Evolutionary conservation across 2,329 filamentous ascomycete genomes (phyloP).

Genomic region (Aspergillus quadrilineatus): DNA sequence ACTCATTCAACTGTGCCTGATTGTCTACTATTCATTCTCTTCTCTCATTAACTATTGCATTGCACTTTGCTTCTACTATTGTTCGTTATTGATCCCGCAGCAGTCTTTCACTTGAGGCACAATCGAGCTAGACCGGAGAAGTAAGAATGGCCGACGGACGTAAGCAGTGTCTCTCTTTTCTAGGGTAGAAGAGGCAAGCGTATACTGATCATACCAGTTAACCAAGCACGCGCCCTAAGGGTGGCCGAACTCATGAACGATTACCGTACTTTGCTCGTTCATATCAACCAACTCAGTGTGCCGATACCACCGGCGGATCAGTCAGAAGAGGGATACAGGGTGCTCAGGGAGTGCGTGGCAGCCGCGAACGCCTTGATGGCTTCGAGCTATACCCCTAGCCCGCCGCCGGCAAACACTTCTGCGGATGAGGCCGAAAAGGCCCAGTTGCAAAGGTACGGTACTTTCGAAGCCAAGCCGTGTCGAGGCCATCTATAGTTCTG

Average conservation of each 20-base stretch:
- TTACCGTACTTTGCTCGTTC: constrained; percentile 60
- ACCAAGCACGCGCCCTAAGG: constrained; percentile 62
- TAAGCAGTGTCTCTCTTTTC: constrained; percentile 36
- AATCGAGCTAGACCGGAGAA: not conserved
- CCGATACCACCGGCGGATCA: constrained; percentile 55
- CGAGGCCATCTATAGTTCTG: constrained; percentile 8
- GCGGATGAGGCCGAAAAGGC: constrained; percentile 56
- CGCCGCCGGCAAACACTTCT: constrained; percentile 41
- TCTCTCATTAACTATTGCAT: constrained; percentile 1
- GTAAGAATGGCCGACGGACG: constrained; percentile 56
- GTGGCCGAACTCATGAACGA: constrained; percentile 64
- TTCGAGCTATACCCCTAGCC: constrained; percentile 51
- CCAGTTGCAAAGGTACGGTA: constrained; percentile 54
- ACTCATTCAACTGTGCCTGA: constrained; percentile 10
- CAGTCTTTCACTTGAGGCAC: not conserved
- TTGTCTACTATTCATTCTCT: constrained; percentile 9
- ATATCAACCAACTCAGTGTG: constrained; percentile 56
- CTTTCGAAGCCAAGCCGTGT: not conserved
- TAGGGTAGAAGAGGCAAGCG: not conserved
- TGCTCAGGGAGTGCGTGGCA: constrained; percentile 56
- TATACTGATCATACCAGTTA: constrained; percentile 48
- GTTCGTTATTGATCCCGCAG: not conserved
- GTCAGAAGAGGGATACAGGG: constrained; percentile 58
- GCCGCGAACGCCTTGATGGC: constrained; percentile 57
- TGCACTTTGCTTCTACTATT: not conserved